These are phyloP conservation scores for Nothophytophthora sp. DNA, from an alignment of 352 stramenopile genomes.

Conservation along the genomic window DNA sequence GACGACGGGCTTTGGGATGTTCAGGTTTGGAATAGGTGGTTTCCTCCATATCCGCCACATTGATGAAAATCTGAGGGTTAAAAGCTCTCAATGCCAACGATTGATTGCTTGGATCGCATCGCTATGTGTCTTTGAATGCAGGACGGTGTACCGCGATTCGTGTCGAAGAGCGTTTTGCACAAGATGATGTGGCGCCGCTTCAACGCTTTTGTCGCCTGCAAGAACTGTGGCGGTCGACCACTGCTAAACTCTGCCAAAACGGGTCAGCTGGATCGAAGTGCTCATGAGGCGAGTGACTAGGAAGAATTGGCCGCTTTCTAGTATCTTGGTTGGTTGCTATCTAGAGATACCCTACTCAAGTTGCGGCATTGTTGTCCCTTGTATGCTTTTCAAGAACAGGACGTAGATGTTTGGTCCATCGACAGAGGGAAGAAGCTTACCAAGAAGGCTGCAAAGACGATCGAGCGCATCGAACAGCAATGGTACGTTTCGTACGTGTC, in stretches of 20 bases:
- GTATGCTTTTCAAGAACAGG: conserved; percentile 27
- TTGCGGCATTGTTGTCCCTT: background rate
- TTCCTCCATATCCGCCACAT: background rate
- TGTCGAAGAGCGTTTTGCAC: conserved; percentile 47
- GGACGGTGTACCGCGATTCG: conserved; percentile 62
- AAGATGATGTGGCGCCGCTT: conserved; percentile 69
- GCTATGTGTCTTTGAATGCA: no score
- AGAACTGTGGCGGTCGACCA: conserved; percentile 62
- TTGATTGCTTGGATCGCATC: background rate
- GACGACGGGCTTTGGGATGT: conserved; percentile 76
- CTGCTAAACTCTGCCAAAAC: conserved; percentile 29
- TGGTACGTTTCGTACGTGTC: conserved; percentile 28
- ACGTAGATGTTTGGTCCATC: conserved; percentile 65
- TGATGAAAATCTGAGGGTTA: no score
- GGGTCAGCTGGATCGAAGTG: conserved; percentile 10
- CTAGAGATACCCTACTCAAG: background rate
- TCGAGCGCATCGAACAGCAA: conserved; percentile 47
- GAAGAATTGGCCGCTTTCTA: no score
- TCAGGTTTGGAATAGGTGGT: conserved; percentile 27
- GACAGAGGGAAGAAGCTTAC: conserved; percentile 40
- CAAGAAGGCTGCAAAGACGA: conserved; percentile 42
- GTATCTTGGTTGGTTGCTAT: no score
- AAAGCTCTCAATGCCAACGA: no score
- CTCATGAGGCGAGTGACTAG: conserved; percentile 15
- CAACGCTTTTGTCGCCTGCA: conserved; percentile 68